Evolutionary conservation across 2,329 filamentous ascomycete genomes (phyloP).

Genomic region (Curvularia sp.): DNA sequence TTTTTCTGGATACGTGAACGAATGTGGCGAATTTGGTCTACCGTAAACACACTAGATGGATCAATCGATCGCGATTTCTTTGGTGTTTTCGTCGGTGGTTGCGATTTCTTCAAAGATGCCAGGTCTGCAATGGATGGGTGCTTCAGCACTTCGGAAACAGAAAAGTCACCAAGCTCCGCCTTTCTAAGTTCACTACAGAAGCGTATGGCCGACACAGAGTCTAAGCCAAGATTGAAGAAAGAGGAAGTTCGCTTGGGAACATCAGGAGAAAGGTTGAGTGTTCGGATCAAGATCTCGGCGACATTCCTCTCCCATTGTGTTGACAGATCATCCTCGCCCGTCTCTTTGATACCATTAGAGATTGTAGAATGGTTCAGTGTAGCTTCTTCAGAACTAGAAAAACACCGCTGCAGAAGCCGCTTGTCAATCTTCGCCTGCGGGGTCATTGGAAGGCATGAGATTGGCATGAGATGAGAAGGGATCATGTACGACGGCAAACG

Average conservation of each 20-base stretch:
- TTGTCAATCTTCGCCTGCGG: conserved; percentile 77
- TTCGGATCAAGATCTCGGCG: conserved; percentile 60
- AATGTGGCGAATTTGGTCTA: conserved; percentile 25
- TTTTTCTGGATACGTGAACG: conserved; percentile 17
- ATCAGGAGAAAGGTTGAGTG: conserved; percentile 55
- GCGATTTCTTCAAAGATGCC: conserved; percentile 35
- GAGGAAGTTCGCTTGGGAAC: conserved; percentile 70
- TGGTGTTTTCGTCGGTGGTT: neutral
- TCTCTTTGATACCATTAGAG: conserved; percentile 39
- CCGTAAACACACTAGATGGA: conserved; percentile 23
- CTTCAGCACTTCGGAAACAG: conserved; percentile 74
- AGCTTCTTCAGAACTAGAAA: conserved; percentile 55
- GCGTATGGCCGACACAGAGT: conserved; percentile 81
- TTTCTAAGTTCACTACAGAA: conserved; percentile 66
- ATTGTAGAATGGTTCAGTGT: conserved; percentile 55
- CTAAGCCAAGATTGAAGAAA: conserved; percentile 78
- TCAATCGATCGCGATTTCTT: neutral
- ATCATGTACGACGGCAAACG: conserved; percentile 78
- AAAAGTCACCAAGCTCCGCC: conserved; percentile 57
- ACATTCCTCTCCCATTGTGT: conserved; percentile 64
- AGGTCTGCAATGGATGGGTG: conserved; percentile 71
- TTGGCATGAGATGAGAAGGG: conserved; percentile 74
- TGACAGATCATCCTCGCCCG: conserved; percentile 55
- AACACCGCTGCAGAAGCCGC: conserved; percentile 57
- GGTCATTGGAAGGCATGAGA: conserved; percentile 74